phyloP scores from a whole-genome alignment of 1,139 yeast species.

The Blastobotrys indianensis region DNA sequence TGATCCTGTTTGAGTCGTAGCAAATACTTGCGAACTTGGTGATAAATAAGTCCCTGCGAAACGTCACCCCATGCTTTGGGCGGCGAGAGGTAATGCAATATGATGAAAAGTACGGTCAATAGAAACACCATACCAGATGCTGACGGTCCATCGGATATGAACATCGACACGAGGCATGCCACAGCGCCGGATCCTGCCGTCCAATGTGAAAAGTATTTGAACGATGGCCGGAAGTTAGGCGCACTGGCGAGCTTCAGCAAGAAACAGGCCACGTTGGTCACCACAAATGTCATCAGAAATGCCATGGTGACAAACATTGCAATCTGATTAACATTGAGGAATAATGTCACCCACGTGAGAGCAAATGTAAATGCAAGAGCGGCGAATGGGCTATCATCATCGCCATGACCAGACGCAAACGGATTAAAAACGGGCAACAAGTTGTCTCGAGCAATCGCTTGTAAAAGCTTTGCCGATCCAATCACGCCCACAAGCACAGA shows the following conservation, averaged over 20 bases:
- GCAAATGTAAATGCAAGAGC: conserved; percentile 73
- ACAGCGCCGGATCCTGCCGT: conserved; percentile 77
- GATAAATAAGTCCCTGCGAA: conserved; percentile 87
- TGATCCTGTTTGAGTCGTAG: conserved; percentile 79
- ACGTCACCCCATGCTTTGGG: conserved; percentile 98
- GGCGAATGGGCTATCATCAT: conserved; percentile 48
- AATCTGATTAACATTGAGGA: conserved; percentile 87
- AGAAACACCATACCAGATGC: conserved; percentile 71
- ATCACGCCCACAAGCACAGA: conserved; percentile 92
- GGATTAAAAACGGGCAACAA: conserved; percentile 68
- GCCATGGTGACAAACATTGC: conserved; percentile 97
- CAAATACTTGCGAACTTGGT: conserved; percentile 88
- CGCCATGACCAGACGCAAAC: conserved; percentile 44
- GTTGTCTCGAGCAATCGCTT: conserved; percentile 83
- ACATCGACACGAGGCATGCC: conserved; percentile 75
- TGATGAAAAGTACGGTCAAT: conserved; percentile 56
- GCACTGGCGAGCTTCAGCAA: conserved; percentile 83
- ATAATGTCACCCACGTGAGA: conserved; percentile 72
- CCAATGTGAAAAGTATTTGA: conserved; percentile 71
- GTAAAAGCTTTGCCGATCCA: conserved; percentile 86
- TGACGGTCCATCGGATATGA: conserved; percentile 83
- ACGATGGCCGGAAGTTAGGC: conserved; percentile 93
- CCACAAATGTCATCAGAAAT: conserved; percentile 88
- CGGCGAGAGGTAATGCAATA: conserved; percentile 85
- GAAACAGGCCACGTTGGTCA: conserved; percentile 89